phyloP scores from a whole-genome alignment of 1,284 basidiomycete genomes.

The Amylostereum areolatum region DNA sequence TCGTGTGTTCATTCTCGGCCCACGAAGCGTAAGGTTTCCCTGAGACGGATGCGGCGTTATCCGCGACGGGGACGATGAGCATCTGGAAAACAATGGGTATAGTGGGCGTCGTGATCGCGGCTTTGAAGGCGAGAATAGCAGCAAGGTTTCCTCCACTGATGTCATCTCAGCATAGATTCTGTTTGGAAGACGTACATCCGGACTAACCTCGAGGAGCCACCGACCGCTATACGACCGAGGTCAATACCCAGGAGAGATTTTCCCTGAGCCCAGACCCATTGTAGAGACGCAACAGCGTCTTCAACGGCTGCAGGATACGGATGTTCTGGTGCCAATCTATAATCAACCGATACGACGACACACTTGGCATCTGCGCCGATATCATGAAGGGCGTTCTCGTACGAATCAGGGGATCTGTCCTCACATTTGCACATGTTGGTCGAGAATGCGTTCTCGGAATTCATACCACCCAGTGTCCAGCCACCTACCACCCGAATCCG shows the following conservation, averaged over 20 bases:
- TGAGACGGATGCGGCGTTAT: constrained; percentile 54
- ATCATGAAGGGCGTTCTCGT: background rate
- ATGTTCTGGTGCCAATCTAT: constrained; percentile 71
- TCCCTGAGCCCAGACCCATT: constrained; percentile 52
- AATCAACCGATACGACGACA: constrained; percentile 62
- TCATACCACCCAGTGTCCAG: constrained; percentile 64
- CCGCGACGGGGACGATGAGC: constrained; percentile 65
- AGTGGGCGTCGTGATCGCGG: constrained; percentile 39
- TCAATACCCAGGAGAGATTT: constrained; percentile 33
- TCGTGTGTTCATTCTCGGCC: constrained; percentile 51
- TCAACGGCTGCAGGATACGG: constrained; percentile 71
- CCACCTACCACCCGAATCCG: constrained; percentile 36
- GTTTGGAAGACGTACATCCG: background rate
- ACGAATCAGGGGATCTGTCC: constrained; percentile 1
- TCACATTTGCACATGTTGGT: constrained; percentile 53
- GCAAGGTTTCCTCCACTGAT: constrained; percentile 68
- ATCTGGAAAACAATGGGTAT: constrained; percentile 59
- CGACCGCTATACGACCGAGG: constrained; percentile 41
- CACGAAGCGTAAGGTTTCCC: constrained; percentile 42
- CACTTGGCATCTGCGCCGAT: constrained; percentile 38
- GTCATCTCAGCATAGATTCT: background rate
- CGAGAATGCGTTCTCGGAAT: constrained; percentile 51
- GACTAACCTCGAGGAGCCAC: constrained; percentile 63
- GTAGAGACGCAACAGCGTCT: constrained; percentile 61
- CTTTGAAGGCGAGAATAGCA: constrained; percentile 60